phyloP scores from a whole-genome alignment of 2,329 filamentous ascomycete genomes.

The Trichoderma sp. region DNA sequence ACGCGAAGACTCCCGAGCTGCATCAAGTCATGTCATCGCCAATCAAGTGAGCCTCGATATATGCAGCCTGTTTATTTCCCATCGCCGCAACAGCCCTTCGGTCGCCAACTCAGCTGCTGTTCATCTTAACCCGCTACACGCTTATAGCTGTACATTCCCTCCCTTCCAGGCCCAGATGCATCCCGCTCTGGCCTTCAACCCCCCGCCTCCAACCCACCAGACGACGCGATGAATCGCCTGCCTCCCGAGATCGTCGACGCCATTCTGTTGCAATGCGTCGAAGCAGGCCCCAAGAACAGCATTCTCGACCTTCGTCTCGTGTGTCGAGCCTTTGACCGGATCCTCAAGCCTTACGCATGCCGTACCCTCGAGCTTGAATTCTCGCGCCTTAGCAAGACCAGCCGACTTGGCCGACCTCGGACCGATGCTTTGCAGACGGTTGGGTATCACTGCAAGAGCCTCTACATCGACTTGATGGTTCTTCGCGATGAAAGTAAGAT shows the following conservation, averaged over 20 bases:
- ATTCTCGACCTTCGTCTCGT: constrained; percentile 47
- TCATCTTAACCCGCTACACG: neutral
- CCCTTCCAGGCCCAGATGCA: constrained; percentile 4
- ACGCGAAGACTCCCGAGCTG: neutral
- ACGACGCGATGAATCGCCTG: constrained; percentile 42
- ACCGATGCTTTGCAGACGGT: constrained; percentile 44
- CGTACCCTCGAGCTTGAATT: constrained; percentile 50
- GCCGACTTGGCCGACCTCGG: constrained; percentile 33
- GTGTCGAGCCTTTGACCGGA: constrained; percentile 47
- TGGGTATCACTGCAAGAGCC: constrained; percentile 46
- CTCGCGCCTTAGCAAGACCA: constrained; percentile 43
- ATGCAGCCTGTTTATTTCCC: constrained; percentile 1
- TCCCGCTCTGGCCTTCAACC: neutral
- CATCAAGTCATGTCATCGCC: constrained; percentile 12
- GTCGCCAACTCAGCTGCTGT: neutral
- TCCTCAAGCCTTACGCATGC: constrained; percentile 45
- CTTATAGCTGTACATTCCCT: neutral
- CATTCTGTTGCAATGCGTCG: constrained; percentile 44
- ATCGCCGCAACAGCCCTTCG: neutral
- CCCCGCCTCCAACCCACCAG: constrained; percentile 1
- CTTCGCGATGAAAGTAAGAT: constrained; percentile 49
- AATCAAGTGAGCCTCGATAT: neutral
- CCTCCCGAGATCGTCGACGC: constrained; percentile 47
- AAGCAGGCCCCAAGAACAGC: constrained; percentile 43
- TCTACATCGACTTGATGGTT: constrained; percentile 53